Conservation (phyloP, 441 rosid genomes). For the Heliophila coronopifolia region DNA sequence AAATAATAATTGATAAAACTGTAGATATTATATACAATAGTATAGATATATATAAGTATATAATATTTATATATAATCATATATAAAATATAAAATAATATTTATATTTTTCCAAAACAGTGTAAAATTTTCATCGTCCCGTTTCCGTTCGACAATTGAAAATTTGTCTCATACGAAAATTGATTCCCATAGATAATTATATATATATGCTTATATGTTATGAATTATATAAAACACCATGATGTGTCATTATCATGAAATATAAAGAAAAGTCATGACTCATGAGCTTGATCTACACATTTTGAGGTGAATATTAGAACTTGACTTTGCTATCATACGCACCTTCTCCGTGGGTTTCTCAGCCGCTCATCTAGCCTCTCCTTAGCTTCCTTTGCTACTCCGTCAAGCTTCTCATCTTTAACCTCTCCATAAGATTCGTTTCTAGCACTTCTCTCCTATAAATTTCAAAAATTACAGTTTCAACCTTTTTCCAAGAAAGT, state of each 20-base stretch:
- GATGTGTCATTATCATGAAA: conserved; percentile 3
- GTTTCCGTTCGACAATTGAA: too few species aligned
- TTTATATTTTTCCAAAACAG: too few species aligned
- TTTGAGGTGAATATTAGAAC: conserved; percentile 8
- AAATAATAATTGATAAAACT: too few species aligned
- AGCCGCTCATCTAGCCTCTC: conserved; percentile 63
- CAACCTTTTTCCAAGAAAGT: neutral
- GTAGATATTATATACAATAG: too few species aligned
- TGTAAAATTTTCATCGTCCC: too few species aligned
- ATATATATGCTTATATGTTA: conserved; percentile 16
- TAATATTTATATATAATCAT: too few species aligned
- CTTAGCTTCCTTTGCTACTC: conserved; percentile 62
- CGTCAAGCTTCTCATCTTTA: conserved; percentile 55
- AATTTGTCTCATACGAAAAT: too few species aligned
- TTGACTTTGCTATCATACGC: conserved; percentile 19
- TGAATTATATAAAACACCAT: conserved; percentile 1
- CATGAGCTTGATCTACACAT: conserved; percentile 12
- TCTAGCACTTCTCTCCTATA: conserved; percentile 28
- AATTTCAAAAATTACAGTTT: neutral
- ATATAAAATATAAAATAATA: too few species aligned
- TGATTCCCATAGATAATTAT: too few species aligned
- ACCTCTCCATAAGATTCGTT: conserved; percentile 24
- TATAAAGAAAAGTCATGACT: neutral
- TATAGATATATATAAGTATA: too few species aligned
- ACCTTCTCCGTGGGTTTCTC: conserved; percentile 39